Evolutionary conservation across 306 rosid species (phyloP).

Genomic region (Hippophae rhamnoides): DNA sequence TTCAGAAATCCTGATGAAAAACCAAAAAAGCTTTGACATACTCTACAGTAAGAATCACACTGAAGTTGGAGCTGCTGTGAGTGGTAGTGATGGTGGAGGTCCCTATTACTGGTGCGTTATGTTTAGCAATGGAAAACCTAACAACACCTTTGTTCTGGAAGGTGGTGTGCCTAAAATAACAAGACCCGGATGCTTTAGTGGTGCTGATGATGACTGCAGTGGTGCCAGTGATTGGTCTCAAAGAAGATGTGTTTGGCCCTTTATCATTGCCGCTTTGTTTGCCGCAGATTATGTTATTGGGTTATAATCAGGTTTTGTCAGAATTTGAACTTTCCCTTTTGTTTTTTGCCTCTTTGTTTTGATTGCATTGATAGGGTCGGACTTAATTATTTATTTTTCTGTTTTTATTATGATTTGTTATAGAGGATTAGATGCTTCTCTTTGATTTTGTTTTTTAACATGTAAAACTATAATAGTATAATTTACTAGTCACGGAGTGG

Average conservation of each 20-base stretch:
- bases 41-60: constrained; percentile 62
- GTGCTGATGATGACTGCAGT: constrained; percentile 67
- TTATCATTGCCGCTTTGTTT: constrained; percentile 1
- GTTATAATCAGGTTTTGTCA: too few relatives aligned
- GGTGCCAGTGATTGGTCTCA: constrained; percentile 41
- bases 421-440: too few relatives aligned
- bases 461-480: too few relatives aligned
- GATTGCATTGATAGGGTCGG: too few relatives aligned
- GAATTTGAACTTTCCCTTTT: too few relatives aligned
- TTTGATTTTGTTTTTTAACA: too few relatives aligned
- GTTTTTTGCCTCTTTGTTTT: too few relatives aligned
- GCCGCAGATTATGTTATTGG: too few relatives aligned
- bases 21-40: constrained; percentile 57
- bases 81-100: constrained; percentile 74
- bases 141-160: constrained; percentile 55
- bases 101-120: constrained; percentile 93
- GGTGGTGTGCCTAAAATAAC: constrained; percentile 56
- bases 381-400: too few relatives aligned
- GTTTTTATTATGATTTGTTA: too few relatives aligned
- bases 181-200: constrained; percentile 91
- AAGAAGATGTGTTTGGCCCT: constrained; percentile 24
- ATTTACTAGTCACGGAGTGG: too few relatives aligned
- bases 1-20: constrained; percentile 55
- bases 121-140: constrained; percentile 65
- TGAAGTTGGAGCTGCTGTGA: constrained; percentile 82